phyloP scores from a whole-genome alignment of 306 rosid species.

The Cyclanthera cordifolia region DNA sequence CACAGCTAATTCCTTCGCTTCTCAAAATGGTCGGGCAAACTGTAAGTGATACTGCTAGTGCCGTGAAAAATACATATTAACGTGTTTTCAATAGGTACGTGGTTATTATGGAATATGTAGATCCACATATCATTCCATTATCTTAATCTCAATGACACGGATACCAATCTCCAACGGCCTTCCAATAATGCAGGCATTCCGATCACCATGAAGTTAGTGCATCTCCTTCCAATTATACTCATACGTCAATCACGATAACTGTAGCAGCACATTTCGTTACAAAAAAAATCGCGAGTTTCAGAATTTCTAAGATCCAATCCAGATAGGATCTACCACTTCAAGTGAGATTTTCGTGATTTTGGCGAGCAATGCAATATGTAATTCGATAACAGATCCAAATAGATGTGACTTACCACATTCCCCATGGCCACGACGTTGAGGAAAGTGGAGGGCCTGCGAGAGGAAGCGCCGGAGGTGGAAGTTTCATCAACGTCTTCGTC shows the following conservation, averaged over 20 bases:
- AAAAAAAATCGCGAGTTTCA: neutral
- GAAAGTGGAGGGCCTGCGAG: constrained; percentile 72
- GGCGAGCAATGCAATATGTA: neutral
- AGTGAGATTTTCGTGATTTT: neutral
- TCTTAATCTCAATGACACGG: constrained; percentile 2
- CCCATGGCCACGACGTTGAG: constrained; percentile 85
- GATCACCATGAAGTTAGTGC: neutral
- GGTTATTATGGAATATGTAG: neutral
- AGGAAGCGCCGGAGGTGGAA: constrained; percentile 31
- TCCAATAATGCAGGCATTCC: neutral
- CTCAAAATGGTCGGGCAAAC: neutral
- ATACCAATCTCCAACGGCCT: neutral
- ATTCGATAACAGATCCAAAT: neutral
- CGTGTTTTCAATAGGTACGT: neutral
- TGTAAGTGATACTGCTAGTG: too few relatives aligned
- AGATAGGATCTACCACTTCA: constrained; percentile 7
- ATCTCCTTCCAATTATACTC: constrained; percentile 3
- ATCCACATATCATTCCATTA: neutral
- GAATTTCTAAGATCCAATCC: neutral
- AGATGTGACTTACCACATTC: constrained; percentile 62
- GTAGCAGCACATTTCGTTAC: neutral
- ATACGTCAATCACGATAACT: neutral
- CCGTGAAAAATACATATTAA: neutral
- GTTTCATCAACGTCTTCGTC: constrained; percentile 81
- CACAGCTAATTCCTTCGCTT: neutral